phyloP scores from a whole-genome alignment of 140 eudicot genomes.

The Cichorium intybus region DNA sequence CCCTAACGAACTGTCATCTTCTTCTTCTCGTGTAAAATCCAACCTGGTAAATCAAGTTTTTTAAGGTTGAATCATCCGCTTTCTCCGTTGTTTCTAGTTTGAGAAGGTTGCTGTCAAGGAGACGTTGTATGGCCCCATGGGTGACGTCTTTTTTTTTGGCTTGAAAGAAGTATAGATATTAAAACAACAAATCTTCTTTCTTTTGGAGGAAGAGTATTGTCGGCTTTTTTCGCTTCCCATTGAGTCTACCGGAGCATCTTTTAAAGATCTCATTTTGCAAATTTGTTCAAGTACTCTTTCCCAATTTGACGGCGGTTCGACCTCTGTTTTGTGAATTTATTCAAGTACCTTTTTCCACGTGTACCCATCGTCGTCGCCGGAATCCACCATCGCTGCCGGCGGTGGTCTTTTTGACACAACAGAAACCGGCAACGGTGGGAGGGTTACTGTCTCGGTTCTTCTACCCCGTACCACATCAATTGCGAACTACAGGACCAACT shows the following conservation, averaged over 20 bases:
- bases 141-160: conserved; percentile 93
- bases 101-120: conserved; percentile 63
- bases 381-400: too few species aligned
- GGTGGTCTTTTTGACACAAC: too few species aligned
- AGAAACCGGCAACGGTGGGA: too few species aligned
- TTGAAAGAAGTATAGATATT: conserved; percentile 77
- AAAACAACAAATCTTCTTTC: conserved; percentile 91
- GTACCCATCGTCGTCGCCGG: too few species aligned
- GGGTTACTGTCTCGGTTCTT: too few species aligned
- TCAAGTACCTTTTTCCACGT: too few species aligned
- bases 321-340: conserved; percentile 17
- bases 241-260: conserved; percentile 93
- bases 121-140: conserved; percentile 94
- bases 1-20: too few species aligned
- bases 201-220: conserved; percentile 93
- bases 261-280: conserved; percentile 78
- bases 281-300: conserved; percentile 82
- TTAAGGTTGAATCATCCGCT: conserved; percentile 68
- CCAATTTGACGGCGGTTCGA: conserved; percentile 67
- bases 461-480: too few species aligned
- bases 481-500: too few species aligned
- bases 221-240: conserved; percentile 99
- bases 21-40: conserved; percentile 94
- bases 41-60: conserved; percentile 81
- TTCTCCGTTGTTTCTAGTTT: conserved; percentile 65